Evolutionary conservation across 768 basidiomycete genomes (phyloP).

Genomic region (Gautieria morchelliformis): DNA sequence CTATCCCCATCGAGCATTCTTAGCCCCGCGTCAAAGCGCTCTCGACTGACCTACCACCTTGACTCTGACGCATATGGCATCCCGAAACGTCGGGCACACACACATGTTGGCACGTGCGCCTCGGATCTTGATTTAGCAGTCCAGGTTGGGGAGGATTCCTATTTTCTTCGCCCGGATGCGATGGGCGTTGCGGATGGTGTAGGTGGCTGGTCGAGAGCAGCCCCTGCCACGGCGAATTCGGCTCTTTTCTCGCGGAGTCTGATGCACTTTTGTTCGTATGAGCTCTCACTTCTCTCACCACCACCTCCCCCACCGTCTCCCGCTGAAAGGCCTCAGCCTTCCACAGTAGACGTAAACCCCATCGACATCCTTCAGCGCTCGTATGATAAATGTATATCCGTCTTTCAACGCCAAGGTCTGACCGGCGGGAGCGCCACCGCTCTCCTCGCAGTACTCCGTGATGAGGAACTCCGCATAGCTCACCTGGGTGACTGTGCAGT

Average conservation of each 20-base stretch:
- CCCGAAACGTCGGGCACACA: conserved; percentile 44
- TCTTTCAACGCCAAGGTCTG: conserved; percentile 10
- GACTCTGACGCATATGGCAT: conserved; percentile 82
- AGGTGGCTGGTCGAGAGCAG: conserved; percentile 71
- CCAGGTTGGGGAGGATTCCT: conserved; percentile 89
- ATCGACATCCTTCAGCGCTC: conserved; percentile 32
- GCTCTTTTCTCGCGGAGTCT: conserved; percentile 49
- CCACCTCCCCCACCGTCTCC: conserved; percentile 6
- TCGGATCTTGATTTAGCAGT: conserved; percentile 42
- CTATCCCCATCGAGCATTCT: background rate
- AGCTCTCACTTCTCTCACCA: conserved; percentile 26
- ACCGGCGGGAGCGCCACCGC: conserved; percentile 26
- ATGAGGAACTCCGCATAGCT: conserved; percentile 68
- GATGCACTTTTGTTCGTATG: conserved; percentile 77
- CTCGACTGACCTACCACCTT: conserved; percentile 32
- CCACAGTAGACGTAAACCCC: conserved; percentile 23
- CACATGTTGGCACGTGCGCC: conserved; percentile 18
- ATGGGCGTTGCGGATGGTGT: conserved; percentile 96
- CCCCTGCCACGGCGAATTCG: conserved; percentile 50
- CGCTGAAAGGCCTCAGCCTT: conserved; percentile 9
- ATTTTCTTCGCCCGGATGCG: conserved; percentile 71
- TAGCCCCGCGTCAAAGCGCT: background rate
- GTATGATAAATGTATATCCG: background rate
- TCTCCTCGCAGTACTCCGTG: conserved; percentile 32
- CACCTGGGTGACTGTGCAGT: conserved; percentile 86